Conservation (phyloP, 1,139 yeast genomes). For the Kodamaea fungicola region DNA sequence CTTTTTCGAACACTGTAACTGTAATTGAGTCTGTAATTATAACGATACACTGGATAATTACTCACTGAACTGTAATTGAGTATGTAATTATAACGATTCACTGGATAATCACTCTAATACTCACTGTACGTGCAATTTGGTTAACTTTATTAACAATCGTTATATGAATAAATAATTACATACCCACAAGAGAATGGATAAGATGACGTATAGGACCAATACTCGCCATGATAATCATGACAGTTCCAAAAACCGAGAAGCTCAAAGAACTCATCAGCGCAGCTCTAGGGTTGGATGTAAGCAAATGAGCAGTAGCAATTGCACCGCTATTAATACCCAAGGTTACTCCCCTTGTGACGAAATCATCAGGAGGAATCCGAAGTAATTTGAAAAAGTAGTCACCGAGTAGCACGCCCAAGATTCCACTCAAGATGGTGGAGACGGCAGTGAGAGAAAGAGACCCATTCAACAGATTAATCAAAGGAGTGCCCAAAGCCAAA, state of each 20-base stretch:
- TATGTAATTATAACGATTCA: no score
- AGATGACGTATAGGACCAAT: constrained; percentile 35
- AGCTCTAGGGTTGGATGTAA: constrained; percentile 71
- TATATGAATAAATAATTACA: no score
- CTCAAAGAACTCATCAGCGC: constrained; percentile 75
- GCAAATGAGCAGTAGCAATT: constrained; percentile 72
- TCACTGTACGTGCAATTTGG: no score
- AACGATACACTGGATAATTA: no score
- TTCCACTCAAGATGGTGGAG: constrained; percentile 74
- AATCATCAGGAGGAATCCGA: constrained; percentile 59
- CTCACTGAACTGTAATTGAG: no score
- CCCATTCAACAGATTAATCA: constrained; percentile 62
- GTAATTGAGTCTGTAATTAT: no score
- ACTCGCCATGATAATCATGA: constrained; percentile 68
- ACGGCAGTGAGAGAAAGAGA: constrained; percentile 74
- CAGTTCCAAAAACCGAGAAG: constrained; percentile 69
- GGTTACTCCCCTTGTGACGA: constrained; percentile 71
- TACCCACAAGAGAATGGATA: constrained; percentile 23
- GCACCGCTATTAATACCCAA: constrained; percentile 80
- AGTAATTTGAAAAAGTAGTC: constrained; percentile 45
- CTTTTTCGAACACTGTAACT: no score
- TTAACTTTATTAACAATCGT: no score
- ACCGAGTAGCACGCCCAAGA: constrained; percentile 70
- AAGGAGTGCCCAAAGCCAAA: constrained; percentile 74
- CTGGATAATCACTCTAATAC: no score